These are phyloP conservation scores for Schizothecium vesticola DNA, from an alignment of 495 filamentous ascomycete species.

Conservation along the genomic window DNA sequence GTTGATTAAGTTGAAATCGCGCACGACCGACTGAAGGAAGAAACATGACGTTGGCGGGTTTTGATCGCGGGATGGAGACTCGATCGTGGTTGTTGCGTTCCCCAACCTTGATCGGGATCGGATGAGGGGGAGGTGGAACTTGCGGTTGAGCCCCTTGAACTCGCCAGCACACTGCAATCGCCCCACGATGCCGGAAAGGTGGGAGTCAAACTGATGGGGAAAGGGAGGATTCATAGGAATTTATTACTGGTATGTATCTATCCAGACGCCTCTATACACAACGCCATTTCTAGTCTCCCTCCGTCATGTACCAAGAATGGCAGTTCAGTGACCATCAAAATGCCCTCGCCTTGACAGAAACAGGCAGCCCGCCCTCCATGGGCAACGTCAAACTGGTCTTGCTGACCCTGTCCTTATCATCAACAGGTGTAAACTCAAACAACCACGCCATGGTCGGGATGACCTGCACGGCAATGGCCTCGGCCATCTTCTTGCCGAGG, in stretches of 20 bases:
- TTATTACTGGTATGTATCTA: background rate
- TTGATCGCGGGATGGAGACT: background rate
- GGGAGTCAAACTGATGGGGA: background rate
- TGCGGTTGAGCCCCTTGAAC: background rate
- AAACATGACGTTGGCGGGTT: background rate
- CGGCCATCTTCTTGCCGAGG: constrained; percentile 57
- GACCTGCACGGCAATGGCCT: constrained; percentile 49
- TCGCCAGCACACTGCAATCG: background rate
- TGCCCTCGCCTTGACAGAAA: constrained; percentile 26
- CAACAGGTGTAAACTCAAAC: constrained; percentile 45
- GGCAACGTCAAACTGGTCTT: constrained; percentile 55
- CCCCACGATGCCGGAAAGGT: background rate
- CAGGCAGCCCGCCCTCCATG: constrained; percentile 55
- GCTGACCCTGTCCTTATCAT: constrained; percentile 43
- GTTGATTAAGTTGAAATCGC: background rate
- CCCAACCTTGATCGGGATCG: constrained; percentile 2
- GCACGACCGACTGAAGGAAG: background rate
- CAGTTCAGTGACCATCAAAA: background rate
- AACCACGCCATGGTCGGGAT: constrained; percentile 42
- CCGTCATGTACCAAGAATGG: background rate
- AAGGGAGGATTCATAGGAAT: background rate
- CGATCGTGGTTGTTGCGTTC: background rate
- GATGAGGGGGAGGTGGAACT: background rate
- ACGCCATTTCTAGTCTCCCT: background rate
- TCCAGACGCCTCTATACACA: background rate